Conservation (phyloP, 1,284 basidiomycete species). For the Cryptococcus floricola region DNA sequence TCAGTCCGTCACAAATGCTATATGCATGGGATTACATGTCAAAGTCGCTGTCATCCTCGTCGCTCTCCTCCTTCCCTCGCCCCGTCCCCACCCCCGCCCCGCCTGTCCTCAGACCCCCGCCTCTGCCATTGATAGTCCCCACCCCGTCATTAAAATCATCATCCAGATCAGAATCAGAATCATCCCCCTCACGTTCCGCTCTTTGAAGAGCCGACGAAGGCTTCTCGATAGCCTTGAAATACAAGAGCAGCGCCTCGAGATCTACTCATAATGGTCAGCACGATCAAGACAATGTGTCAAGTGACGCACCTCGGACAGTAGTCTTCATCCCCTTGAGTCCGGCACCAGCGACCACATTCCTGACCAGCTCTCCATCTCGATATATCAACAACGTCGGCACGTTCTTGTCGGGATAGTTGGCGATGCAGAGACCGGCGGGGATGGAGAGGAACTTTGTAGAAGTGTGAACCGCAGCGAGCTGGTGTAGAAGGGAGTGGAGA, state of each 20-base stretch:
- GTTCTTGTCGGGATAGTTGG: constrained; percentile 87
- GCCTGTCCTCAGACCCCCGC: constrained; percentile 33
- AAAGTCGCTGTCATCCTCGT: constrained; percentile 45
- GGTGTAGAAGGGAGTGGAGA: constrained; percentile 65
- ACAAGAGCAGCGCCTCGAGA: constrained; percentile 41
- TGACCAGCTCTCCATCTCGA: constrained; percentile 79
- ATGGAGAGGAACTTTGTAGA: constrained; percentile 95
- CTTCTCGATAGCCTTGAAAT: constrained; percentile 38
- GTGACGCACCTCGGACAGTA: constrained; percentile 67
- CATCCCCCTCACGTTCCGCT: constrained; percentile 5
- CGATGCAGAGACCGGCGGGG: constrained; percentile 91
- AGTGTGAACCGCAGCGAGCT: constrained; percentile 75
- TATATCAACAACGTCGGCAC: constrained; percentile 92
- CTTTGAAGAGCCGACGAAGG: constrained; percentile 30
- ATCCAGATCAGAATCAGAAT: constrained; percentile 21
- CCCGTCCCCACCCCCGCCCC: constrained; percentile 24
- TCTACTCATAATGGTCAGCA: constrained; percentile 21
- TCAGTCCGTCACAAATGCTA: too few species aligned
- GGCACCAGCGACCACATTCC: constrained; percentile 70
- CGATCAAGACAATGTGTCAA: background rate
- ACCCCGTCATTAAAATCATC: constrained; percentile 31
- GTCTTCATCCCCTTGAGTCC: constrained; percentile 67
- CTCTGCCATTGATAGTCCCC: constrained; percentile 30
- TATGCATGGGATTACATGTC: constrained; percentile 30
- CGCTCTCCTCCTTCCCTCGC: constrained; percentile 24